Evolutionary conservation across 345 rosid genomes (phyloP).

Genomic region (Rubroshorea leprosula): DNA sequence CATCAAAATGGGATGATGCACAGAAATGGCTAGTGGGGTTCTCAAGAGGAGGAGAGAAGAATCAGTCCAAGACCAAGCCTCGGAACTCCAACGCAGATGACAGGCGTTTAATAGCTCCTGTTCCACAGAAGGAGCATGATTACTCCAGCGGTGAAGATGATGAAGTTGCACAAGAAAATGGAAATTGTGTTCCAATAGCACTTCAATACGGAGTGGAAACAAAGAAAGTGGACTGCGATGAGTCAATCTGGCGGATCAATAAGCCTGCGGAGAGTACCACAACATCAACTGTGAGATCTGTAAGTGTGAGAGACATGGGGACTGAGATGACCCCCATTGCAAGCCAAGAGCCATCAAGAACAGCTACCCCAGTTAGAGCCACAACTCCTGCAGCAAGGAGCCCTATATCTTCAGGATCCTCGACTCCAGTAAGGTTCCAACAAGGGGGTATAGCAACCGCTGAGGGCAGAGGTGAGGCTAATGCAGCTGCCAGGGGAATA

Average conservation of each 20-base stretch:
- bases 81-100: constrained; percentile 92
- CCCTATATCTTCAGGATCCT: constrained; percentile 72
- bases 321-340: constrained; percentile 96
- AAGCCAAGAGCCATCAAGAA: constrained; percentile 91
- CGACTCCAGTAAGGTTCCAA: constrained; percentile 60
- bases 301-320: constrained; percentile 90
- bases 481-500: constrained; percentile 17
- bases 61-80: constrained; percentile 39
- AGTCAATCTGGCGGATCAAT: constrained; percentile 52
- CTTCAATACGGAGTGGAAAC: constrained; percentile 45
- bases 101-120: constrained; percentile 78
- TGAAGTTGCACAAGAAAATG: constrained; percentile 34
- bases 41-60: constrained; percentile 56
- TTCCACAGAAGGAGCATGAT: constrained; percentile 63
- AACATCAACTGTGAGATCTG: constrained; percentile 47
- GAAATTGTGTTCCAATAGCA: constrained; percentile 19
- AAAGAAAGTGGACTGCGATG: constrained; percentile 73
- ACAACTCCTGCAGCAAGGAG: constrained; percentile 68
- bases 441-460: constrained; percentile 28
- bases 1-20: constrained; percentile 99
- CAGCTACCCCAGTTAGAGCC: constrained; percentile 76
- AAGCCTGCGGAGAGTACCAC: constrained; percentile 37
- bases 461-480: constrained; percentile 24
- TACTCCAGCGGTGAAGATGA: constrained; percentile 46
- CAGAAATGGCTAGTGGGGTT: constrained; percentile 93